A percentile compares a stretch with the other conserved stretches of the same genome.
These are phyloP conservation scores for Malus hybrid DNA, from an alignment of 331 rosid genomes.

Conservation along the genomic window DNA sequence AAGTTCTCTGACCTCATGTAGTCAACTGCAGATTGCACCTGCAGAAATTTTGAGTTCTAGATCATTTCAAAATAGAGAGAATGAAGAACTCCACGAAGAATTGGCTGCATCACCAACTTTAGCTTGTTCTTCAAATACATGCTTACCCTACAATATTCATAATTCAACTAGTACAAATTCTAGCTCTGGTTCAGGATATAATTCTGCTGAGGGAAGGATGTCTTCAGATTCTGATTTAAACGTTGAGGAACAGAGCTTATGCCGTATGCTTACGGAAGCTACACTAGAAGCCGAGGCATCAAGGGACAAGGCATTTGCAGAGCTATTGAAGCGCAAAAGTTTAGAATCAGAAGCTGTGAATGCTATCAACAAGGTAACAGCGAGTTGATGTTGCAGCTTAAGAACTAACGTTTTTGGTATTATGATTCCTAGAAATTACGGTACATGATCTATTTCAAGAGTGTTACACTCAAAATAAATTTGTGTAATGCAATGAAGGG, in stretches of 20 bases:
- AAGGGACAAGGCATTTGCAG: slow-evolving; percentile 27
- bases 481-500: background rate
- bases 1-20: slow-evolving; percentile 28
- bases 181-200: slow-evolving; percentile 35
- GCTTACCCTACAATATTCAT: slow-evolving; percentile 7
- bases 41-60: slow-evolving; percentile 23
- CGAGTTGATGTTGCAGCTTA: background rate
- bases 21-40: slow-evolving; percentile 30
- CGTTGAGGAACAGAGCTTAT: slow-evolving; percentile 37
- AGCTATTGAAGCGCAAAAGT: slow-evolving; percentile 29
- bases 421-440: background rate
- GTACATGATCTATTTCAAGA: background rate
- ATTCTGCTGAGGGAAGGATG: slow-evolving; percentile 24
- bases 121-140: slow-evolving; percentile 10
- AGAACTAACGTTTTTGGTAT: background rate
- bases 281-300: slow-evolving; percentile 42
- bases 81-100: slow-evolving; percentile 8
- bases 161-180: slow-evolving; percentile 15
- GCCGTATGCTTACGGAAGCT: slow-evolving; percentile 34
- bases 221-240: slow-evolving; percentile 29
- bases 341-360: slow-evolving; percentile 54
- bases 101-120: slow-evolving; percentile 27
- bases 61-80: slow-evolving; percentile 34
- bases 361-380: slow-evolving; percentile 54
- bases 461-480: background rate